phyloP scores from a whole-genome alignment of 2,329 filamentous ascomycete species.

The Claviceps quebecensis region DNA sequence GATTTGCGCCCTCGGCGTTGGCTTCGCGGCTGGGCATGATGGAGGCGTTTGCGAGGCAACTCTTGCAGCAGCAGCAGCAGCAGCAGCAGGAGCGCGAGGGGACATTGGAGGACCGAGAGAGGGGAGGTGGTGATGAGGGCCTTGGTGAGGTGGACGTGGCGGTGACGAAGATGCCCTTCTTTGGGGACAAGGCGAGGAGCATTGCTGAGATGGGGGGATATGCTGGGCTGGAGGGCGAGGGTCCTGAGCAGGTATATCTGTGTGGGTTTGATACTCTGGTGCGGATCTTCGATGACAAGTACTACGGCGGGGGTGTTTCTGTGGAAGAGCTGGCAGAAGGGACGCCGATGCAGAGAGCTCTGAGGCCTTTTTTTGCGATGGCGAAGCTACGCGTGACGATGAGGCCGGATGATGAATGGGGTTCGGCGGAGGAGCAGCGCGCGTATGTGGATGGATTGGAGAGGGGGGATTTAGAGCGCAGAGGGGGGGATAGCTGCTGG shows the following conservation, averaged over 20 bases:
- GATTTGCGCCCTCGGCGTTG: conserved; percentile 52
- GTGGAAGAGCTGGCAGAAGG: too few species aligned
- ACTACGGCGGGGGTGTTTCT: conserved; percentile 35
- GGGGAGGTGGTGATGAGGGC: neutral
- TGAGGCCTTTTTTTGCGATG: conserved; percentile 49
- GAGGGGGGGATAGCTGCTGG: conserved; percentile 47
- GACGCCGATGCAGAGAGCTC: conserved; percentile 31
- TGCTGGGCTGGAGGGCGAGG: conserved; percentile 1
- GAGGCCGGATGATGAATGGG: conserved; percentile 48
- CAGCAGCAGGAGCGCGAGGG: too few species aligned
- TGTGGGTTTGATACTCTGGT: conserved; percentile 65
- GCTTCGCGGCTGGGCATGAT: conserved; percentile 57
- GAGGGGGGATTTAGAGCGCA: conserved; percentile 30
- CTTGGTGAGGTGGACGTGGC: conserved; percentile 42
- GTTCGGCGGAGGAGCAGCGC: conserved; percentile 26
- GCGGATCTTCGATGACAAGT: conserved; percentile 58
- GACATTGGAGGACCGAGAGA: too few species aligned
- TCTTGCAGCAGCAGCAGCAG: conserved; percentile 12
- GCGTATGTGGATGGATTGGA: conserved; percentile 38
- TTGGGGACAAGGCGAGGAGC: conserved; percentile 53
- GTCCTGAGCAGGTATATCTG: conserved; percentile 49
- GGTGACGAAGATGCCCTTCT: conserved; percentile 59
- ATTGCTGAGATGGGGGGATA: conserved; percentile 37
- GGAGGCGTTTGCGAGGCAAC: conserved; percentile 49
- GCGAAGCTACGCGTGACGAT: conserved; percentile 51